These are phyloP conservation scores for Aspergillus nanangensis DNA, from an alignment of 495 filamentous ascomycete genomes.

Conservation along the genomic window DNA sequence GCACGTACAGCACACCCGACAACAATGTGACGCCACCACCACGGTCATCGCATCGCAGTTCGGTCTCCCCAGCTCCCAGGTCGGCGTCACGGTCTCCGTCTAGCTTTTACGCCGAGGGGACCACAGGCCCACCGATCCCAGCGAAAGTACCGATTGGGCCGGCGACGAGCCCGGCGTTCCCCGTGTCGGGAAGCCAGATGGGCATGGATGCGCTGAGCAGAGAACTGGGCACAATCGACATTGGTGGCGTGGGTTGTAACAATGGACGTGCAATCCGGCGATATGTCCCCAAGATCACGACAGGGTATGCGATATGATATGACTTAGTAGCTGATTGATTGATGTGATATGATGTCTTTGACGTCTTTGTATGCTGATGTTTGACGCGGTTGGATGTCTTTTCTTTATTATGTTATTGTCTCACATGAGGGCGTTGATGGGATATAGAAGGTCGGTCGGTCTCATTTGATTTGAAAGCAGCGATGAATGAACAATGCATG, in stretches of 20 bases:
- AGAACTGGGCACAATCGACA: slow-evolving; percentile 79
- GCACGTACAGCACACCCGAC: slow-evolving; percentile 18
- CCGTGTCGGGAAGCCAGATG: slow-evolving; percentile 28
- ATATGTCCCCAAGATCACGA: slow-evolving; percentile 15
- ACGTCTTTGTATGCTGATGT: neutral
- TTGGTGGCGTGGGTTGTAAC: slow-evolving; percentile 50
- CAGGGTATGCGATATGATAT: slow-evolving; percentile 29
- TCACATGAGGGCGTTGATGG: no score
- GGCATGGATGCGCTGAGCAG: slow-evolving; percentile 65
- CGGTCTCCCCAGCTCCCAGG: slow-evolving; percentile 2
- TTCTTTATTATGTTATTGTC: neutral
- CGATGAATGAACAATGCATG: no score
- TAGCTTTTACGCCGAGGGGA: slow-evolving; percentile 26
- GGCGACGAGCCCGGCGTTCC: slow-evolving; percentile 22
- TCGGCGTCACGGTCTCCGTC: slow-evolving; percentile 31
- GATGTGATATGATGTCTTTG: slow-evolving; percentile 1
- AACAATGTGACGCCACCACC: slow-evolving; percentile 6
- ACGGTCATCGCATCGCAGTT: slow-evolving; percentile 8
- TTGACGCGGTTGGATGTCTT: neutral
- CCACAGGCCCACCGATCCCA: slow-evolving; percentile 60
- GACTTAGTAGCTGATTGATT: slow-evolving; percentile 3
- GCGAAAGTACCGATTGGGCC: slow-evolving; percentile 65
- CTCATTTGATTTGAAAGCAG: no score
- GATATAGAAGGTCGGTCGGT: no score
- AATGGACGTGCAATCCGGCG: slow-evolving; percentile 20